Conservation (phyloP, 169 alveolate genomes). For the Cryptosporidium felis region DNA sequence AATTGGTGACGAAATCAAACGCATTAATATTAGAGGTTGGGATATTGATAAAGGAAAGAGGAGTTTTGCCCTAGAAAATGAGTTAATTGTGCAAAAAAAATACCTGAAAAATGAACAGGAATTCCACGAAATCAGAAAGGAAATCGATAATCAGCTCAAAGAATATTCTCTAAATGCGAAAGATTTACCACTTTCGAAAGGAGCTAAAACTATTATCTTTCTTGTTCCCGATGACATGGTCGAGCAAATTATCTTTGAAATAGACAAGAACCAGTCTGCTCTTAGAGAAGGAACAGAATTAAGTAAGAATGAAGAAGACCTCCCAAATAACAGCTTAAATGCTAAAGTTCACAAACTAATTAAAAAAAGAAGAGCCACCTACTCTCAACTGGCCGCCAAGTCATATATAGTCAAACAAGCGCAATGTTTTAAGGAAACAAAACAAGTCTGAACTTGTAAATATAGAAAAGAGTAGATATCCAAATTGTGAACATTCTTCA, state of each 20-base stretch:
- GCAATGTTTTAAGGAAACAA: background rate
- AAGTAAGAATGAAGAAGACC: background rate
- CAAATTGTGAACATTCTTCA: too few species aligned
- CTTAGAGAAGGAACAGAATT: background rate
- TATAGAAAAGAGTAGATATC: background rate
- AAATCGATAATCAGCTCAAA: background rate
- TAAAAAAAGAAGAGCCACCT: constrained; percentile 16
- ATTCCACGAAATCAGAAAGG: constrained; percentile 13
- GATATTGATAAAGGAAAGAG: constrained; percentile 4
- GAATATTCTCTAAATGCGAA: background rate
- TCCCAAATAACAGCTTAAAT: background rate
- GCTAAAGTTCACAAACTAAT: background rate
- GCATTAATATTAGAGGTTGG: constrained; percentile 51
- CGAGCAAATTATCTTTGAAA: constrained; percentile 23
- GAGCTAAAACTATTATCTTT: background rate
- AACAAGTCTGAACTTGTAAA: background rate
- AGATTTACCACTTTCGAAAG: background rate
- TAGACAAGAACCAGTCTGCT: constrained; percentile 9
- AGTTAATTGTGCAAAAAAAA: background rate
- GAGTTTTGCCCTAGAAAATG: constrained; percentile 1
- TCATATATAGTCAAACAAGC: constrained; percentile 18
- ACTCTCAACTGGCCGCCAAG: constrained; percentile 12
- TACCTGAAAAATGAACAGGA: constrained; percentile 38
- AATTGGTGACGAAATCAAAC: constrained; percentile 1
- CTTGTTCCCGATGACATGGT: constrained; percentile 27